Conservation (phyloP, 2,329 filamentous ascomycete species). For the Cytospora chrysosperma region DNA sequence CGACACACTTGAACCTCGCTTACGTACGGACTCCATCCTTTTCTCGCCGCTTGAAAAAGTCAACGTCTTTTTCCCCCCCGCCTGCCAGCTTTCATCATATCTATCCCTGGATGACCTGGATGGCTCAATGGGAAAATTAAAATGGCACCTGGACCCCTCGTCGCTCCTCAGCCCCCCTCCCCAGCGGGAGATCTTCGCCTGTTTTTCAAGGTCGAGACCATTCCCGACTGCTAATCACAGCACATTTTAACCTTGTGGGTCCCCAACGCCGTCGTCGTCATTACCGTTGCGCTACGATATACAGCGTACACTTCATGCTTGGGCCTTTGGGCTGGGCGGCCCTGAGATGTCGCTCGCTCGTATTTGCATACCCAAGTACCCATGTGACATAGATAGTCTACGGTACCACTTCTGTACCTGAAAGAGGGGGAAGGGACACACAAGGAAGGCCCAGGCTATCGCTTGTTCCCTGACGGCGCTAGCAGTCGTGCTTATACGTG, state of each 20-base stretch:
- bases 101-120: neutral
- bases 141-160: too few relatives aligned
- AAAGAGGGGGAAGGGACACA: neutral
- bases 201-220: neutral
- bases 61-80: neutral
- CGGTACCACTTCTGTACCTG: neutral
- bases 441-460: neutral
- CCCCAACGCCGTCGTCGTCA: neutral
- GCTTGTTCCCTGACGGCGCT: conserved; percentile 3
- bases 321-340: too few relatives aligned
- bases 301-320: neutral
- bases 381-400: too few relatives aligned
- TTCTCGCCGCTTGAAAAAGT: neutral
- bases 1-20: neutral
- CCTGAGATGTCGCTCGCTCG: neutral
- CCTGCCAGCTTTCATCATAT: neutral
- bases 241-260: neutral
- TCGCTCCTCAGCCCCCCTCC: too few relatives aligned
- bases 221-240: too few relatives aligned
- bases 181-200: neutral
- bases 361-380: neutral
- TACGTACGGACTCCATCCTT: neutral
- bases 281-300: neutral
- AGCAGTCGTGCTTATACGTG: conserved; percentile 9
- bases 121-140: too few relatives aligned